Evolutionary conservation across 2,329 filamentous ascomycete species (phyloP).

Genomic region (Diaporthe sp.): DNA sequence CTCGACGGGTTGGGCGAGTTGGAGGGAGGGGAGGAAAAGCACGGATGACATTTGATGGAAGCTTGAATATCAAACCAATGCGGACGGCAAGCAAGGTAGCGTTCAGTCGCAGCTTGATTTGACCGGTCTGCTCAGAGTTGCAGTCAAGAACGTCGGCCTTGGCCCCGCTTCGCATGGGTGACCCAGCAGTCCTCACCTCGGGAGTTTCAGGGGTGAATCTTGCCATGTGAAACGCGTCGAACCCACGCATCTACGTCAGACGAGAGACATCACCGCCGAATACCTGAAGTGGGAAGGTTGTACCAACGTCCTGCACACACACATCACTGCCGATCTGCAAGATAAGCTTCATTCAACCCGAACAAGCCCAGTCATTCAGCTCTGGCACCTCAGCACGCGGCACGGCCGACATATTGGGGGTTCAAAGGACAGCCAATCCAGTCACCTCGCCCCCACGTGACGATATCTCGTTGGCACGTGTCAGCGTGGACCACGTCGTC

Average conservation of each 20-base stretch:
- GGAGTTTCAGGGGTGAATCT: slow-evolving; percentile 3
- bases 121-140: background rate
- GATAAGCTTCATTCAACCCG: slow-evolving; percentile 3
- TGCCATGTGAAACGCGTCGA: slow-evolving; percentile 3
- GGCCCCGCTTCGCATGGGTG: slow-evolving; percentile 7
- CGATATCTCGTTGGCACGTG: slow-evolving; percentile 6
- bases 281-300: background rate
- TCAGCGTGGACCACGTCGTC: slow-evolving; percentile 14
- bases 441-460: slow-evolving; percentile 1
- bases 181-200: background rate
- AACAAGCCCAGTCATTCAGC: background rate
- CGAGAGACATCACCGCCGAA: background rate
- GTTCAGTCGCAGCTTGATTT: background rate
- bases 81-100: background rate
- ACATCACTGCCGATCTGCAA: background rate
- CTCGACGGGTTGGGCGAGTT: slow-evolving; percentile 7
- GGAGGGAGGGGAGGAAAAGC: background rate
- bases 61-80: background rate
- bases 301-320: background rate
- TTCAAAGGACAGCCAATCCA: background rate
- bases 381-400: background rate
- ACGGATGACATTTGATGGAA: background rate
- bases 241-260: background rate
- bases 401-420: background rate
- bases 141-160: background rate